Conservation (phyloP, 257 asterid genomes). For the Scutellaria minor region DNA sequence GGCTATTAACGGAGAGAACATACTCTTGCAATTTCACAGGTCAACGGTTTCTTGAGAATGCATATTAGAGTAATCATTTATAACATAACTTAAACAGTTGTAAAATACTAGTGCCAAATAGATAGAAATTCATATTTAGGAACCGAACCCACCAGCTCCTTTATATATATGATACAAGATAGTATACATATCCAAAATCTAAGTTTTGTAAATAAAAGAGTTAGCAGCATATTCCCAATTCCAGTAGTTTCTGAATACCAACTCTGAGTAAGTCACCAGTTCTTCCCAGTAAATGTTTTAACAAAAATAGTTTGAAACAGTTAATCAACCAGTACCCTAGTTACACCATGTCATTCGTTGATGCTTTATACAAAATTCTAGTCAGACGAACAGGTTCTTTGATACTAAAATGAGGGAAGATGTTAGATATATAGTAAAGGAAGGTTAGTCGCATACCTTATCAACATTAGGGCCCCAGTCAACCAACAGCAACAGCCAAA, state of each 20-base stretch:
- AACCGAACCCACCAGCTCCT: conserved; percentile 7
- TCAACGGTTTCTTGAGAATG: conserved; percentile 10
- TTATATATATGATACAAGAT: neutral
- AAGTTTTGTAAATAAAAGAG: neutral
- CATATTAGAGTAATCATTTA: neutral
- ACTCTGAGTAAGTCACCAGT: conserved; percentile 1
- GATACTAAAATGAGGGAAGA: conserved; percentile 1
- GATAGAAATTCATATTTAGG: conserved; percentile 20
- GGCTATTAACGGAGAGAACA: neutral
- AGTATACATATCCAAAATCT: neutral
- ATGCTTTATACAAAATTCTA: no score
- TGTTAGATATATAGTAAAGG: conserved; percentile 30
- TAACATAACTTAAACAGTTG: neutral
- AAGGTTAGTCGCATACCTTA: conserved; percentile 53
- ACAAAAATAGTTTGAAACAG: neutral
- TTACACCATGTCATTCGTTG: no score
- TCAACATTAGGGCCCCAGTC: conserved; percentile 39
- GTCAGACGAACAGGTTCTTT: neutral
- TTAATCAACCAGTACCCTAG: neutral
- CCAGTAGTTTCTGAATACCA: neutral
- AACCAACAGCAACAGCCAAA: conserved; percentile 63
- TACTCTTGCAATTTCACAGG: conserved; percentile 21
- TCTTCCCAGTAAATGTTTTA: conserved; percentile 9
- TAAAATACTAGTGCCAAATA: conserved; percentile 7
- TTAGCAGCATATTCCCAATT: conserved; percentile 1